phyloP scores from a whole-genome alignment of 129 eudicot genomes.

The Tanacetum coccineum region DNA sequence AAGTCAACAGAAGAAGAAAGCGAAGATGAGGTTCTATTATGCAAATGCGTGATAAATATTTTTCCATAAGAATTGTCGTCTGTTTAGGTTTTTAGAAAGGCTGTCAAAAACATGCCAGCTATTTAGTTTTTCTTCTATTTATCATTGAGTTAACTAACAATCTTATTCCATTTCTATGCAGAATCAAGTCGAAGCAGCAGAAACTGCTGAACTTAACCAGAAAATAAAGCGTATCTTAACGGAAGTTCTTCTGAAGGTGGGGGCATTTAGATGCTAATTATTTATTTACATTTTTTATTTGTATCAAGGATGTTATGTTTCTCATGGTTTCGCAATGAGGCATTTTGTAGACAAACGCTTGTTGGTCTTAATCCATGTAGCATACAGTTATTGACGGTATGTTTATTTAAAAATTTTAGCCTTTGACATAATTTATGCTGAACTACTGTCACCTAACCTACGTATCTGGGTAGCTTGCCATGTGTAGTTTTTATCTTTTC shows the following conservation, averaged over 20 bases:
- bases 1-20: conserved; percentile 76
- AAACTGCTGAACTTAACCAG: conserved; percentile 87
- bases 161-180: conserved; percentile 23
- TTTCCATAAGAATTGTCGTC: not conserved
- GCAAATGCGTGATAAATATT: conserved; percentile 11
- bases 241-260: conserved; percentile 91
- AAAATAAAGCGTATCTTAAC: conserved; percentile 92
- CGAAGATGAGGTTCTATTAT: conserved; percentile 63
- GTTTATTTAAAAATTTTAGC: no score
- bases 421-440: no score
- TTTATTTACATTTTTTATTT: not conserved
- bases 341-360: conserved; percentile 56
- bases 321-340: conserved; percentile 54
- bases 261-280: conserved; percentile 16
- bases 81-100: not conserved
- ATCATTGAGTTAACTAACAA: not conserved
- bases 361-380: conserved; percentile 51
- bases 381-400: conserved; percentile 55
- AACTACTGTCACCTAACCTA: no score
- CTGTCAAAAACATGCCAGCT: not conserved
- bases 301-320: conserved; percentile 22
- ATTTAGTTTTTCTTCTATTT: conserved; percentile 1
- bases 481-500: no score
- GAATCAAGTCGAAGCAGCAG: conserved; percentile 87
- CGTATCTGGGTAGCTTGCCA: no score